These are phyloP conservation scores for Trametes punicea DNA, from an alignment of 768 basidiomycete genomes.

Conservation along the genomic window DNA sequence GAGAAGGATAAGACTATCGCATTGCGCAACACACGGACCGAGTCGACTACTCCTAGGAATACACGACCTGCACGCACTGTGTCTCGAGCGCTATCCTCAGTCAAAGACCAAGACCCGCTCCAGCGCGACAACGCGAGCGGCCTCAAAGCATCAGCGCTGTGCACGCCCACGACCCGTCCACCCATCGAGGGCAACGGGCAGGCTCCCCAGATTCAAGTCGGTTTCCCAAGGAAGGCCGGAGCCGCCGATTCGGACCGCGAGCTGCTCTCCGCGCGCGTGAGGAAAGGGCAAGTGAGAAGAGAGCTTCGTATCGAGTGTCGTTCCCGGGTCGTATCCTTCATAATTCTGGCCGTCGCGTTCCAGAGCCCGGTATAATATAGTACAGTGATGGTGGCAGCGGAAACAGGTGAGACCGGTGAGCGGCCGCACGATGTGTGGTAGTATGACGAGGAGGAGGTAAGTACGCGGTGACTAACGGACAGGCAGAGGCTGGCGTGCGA, in stretches of 20 bases:
- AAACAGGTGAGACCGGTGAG: neutral
- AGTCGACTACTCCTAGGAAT: constrained; percentile 14
- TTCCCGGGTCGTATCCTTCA: constrained; percentile 20
- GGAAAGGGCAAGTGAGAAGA: neutral
- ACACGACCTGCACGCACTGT: constrained; percentile 9
- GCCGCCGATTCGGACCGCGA: neutral
- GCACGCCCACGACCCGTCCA: constrained; percentile 13
- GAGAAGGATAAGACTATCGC: constrained; percentile 17
- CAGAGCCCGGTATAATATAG: constrained; percentile 19
- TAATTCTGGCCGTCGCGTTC: constrained; percentile 21
- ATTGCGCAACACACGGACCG: constrained; percentile 10
- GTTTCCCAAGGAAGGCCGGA: constrained; percentile 2
- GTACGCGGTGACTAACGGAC: neutral
- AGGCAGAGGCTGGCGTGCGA: constrained; percentile 1
- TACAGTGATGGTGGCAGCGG: constrained; percentile 8
- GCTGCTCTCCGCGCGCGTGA: constrained; percentile 3
- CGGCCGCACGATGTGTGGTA: too few relatives aligned
- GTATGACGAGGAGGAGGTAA: neutral
- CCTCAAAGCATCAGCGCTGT: neutral
- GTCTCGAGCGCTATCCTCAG: neutral
- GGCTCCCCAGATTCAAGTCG: constrained; percentile 9
- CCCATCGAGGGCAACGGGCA: constrained; percentile 7
- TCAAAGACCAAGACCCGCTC: neutral
- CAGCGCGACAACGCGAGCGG: neutral
- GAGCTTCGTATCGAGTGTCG: constrained; percentile 13